Conservation (phyloP, 345 rosid species). For the Brassica rapa region DNA sequence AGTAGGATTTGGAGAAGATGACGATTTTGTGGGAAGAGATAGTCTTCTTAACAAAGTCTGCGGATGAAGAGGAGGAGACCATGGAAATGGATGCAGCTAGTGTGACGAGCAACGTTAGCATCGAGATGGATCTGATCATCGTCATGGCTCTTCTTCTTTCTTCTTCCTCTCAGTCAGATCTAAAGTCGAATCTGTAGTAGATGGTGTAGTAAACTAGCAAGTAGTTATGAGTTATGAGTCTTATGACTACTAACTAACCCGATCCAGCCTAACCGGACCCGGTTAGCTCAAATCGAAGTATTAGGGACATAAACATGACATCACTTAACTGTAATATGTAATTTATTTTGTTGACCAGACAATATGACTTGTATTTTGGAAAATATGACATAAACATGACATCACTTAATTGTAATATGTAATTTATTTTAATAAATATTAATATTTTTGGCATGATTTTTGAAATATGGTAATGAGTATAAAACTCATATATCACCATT, state of each 20-base stretch:
- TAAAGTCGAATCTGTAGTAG: background rate
- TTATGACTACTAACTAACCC: background rate
- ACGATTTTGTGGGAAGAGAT: slow-evolving; percentile 82
- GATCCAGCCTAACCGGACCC: background rate
- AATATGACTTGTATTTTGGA: too few relatives aligned
- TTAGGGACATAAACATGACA: too few relatives aligned
- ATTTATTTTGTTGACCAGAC: too few relatives aligned
- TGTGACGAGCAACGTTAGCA: slow-evolving; percentile 19
- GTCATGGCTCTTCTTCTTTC: slow-evolving; percentile 20
- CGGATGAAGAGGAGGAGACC: slow-evolving; percentile 45
- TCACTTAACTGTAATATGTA: too few relatives aligned
- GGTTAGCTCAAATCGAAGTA: background rate
- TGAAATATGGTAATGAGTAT: too few relatives aligned
- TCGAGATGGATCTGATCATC: slow-evolving; percentile 31
- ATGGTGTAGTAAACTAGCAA: background rate
- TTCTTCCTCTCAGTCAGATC: slow-evolving; percentile 16
- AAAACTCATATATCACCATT: too few relatives aligned
- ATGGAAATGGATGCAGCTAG: slow-evolving; percentile 31
- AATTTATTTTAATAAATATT: too few relatives aligned
- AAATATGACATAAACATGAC: too few relatives aligned
- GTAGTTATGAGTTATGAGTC: background rate
- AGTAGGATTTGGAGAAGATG: slow-evolving; percentile 96
- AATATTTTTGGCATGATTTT: too few relatives aligned
- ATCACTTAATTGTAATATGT: too few relatives aligned
- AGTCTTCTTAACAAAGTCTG: slow-evolving; percentile 68